Base-by-base conservation (phyloP, 352 stramenopile genomes). In the Blastocystis sp. region DNA sequence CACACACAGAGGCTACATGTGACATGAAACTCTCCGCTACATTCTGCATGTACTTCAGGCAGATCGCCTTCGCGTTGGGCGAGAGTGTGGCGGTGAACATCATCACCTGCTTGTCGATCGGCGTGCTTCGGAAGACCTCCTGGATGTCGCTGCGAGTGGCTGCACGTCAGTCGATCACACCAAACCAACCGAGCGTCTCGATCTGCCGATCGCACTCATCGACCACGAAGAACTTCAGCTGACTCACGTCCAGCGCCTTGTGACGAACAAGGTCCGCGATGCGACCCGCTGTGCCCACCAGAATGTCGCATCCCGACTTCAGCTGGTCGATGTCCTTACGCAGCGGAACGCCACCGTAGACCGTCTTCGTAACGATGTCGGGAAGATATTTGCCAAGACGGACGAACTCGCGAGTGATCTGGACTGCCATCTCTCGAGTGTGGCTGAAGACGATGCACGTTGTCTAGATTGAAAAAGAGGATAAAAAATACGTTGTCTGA, bases 131-230 rank as follows among this genome's bases (percentile, higher is more conserved):
- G 94, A 99, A 99, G 87, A 99, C 99, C 90, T 98, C 95, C 93
- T 99, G 97, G 54, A 99, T 95, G 92, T 99, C 96, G 59, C 94
- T 93, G 90, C 97, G 94, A 96, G 99, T 99, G 90, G 99, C 96
- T 95, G 70, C 20, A 54, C 3, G 61, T 53, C 50, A 59, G 4
- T 43, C 26, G 18, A 55, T 39, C 9, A 18, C 26, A 56, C 6
- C 41, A 41, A 4, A 20, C 13, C 90, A 20, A 23, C 20, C 11
- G 2, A 87, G 7, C 13, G 79, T 70, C 7, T 98, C 96, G 73
- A 99, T 94, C 90, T 99, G 97, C 91, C 98, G 97, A 94, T 99
- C 97, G 93, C 97, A 99, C 92, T 99, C 97, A 91, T 99, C 97
- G 92, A 99, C 95, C 53, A 99, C 96, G 92, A 99, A 99, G 92